phyloP scores from a whole-genome alignment of 495 filamentous ascomycete species.

The Xylona heveae region DNA sequence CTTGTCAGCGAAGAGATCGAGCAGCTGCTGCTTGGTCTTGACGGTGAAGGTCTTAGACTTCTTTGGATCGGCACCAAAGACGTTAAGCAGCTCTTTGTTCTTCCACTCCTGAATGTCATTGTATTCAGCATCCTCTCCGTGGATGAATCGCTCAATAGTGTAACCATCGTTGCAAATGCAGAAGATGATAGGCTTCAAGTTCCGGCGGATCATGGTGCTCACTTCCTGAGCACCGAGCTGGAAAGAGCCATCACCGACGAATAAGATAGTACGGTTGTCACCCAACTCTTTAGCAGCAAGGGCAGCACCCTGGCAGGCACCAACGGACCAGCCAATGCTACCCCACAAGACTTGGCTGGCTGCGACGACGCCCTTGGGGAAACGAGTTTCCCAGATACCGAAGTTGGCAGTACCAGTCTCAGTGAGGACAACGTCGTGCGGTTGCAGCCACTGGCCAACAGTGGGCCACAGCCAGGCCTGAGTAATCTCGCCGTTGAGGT shows the following conservation, averaged over 20 bases:
- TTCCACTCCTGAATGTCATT: conserved; percentile 28
- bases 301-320: conserved; percentile 15
- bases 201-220: conserved; percentile 14
- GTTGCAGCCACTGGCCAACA: conserved; percentile 53
- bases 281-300: conserved; percentile 14
- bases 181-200: conserved; percentile 19
- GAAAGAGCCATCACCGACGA: conserved; percentile 21
- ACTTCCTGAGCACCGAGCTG: conserved; percentile 22
- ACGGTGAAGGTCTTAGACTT: conserved; percentile 15
- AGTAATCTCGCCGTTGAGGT: conserved; percentile 31
- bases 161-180: conserved; percentile 30
- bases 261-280: conserved; percentile 12
- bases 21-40: conserved; percentile 16
- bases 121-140: conserved; percentile 23
- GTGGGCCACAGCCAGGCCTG: conserved; percentile 78
- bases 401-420: conserved; percentile 21
- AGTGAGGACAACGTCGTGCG: conserved; percentile 36
- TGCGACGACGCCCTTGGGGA: conserved; percentile 11
- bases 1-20: conserved; percentile 15
- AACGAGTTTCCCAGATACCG: conserved; percentile 13
- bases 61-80: conserved; percentile 16
- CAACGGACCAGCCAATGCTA: conserved; percentile 21
- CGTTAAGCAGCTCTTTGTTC: conserved; percentile 17
- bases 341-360: conserved; percentile 20
- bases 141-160: conserved; percentile 28